Base-by-base conservation (phyloP, 2,329 filamentous ascomycete genomes). In the Camptophora hylomeconis region DNA sequence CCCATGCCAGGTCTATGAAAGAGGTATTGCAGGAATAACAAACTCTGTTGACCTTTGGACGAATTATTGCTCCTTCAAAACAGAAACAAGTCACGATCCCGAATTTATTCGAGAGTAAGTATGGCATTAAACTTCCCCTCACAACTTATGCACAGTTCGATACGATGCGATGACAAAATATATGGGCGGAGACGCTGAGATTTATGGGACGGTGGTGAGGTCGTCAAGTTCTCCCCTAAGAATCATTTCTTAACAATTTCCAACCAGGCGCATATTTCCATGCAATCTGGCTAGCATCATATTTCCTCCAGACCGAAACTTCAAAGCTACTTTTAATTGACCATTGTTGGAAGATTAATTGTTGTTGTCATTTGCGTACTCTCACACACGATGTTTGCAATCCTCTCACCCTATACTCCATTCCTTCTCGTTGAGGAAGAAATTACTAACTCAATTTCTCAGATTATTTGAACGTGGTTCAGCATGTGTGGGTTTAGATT, bases 61-160 rank as follows among this genome's bases (percentile, higher is more conserved):
- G 30, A 86, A 92, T 49, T 98, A 94, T 63, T 95, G 87, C 63
- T 72, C 76, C 48, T 95, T 95, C 72, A 95, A 95, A 58, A 84
- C 89, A 62, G 84, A 95, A 54, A 95, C 89, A 33, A 89, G 81
- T 45, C 89, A 98, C 61, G 84, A 92, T 53, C 72, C 82, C 48
- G 81, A 92, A 53, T 70, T 92, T 58, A 92, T 94, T 63, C 78
- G 89, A 92, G 89, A 95, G 89, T 98, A 93, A 95, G 89, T 95
- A 70, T 63, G 59, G 52, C 57, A 60, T 62, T 65, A 66, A 53
- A 56, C 51, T 51, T 75, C 75, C 75, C 67, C 67, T 66, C 67
- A 73, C 68, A 68, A 51, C 45, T 45, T 42, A 45, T 46, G 51
- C 60, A 60, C 31, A 43, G 38, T 30, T 58, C 56, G 48, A 41